Conservation (phyloP, 352 stramenopile genomes). For the Phytopythium oedochilum region DNA sequence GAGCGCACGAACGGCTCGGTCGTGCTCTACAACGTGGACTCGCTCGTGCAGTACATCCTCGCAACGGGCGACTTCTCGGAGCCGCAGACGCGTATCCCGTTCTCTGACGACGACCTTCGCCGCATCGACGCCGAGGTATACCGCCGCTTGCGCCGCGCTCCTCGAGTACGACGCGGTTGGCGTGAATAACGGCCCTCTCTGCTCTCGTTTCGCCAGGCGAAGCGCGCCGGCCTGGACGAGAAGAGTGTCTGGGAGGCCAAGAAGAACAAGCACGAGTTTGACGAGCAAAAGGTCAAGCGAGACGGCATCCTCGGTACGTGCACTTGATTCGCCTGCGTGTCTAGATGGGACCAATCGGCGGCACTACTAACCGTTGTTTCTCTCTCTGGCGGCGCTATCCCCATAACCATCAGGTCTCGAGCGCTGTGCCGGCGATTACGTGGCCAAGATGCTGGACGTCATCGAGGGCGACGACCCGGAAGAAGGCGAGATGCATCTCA, state of each 20-base stretch:
- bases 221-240: conserved; percentile 49
- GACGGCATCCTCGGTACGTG: conserved; percentile 72
- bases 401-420: conserved; percentile 54
- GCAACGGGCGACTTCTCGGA: conserved; percentile 87
- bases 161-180: too few relatives aligned
- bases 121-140: conserved; percentile 69
- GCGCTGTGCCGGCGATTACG: conserved; percentile 79
- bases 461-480: conserved; percentile 76
- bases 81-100: conserved; percentile 83
- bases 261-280: conserved; percentile 72
- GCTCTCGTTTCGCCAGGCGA: conserved; percentile 29
- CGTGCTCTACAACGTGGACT: conserved; percentile 85
- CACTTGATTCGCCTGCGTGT: neutral
- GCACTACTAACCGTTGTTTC: too few relatives aligned
- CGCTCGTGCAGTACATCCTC: conserved; percentile 86
- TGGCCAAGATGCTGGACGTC: conserved; percentile 84
- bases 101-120: conserved; percentile 75
- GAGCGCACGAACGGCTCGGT: conserved; percentile 76
- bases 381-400: neutral
- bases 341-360: too few relatives aligned
- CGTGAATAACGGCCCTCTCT: conserved; percentile 25
- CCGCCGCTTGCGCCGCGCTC: conserved; percentile 1
- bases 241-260: conserved; percentile 74
- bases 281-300: conserved; percentile 77
- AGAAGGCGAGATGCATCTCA: conserved; percentile 74